Evolutionary conservation across 176 grass and related monocot species (phyloP), one percentile per base, ranked within the genome.

Genomic region (Phragmites australis): DNA sequence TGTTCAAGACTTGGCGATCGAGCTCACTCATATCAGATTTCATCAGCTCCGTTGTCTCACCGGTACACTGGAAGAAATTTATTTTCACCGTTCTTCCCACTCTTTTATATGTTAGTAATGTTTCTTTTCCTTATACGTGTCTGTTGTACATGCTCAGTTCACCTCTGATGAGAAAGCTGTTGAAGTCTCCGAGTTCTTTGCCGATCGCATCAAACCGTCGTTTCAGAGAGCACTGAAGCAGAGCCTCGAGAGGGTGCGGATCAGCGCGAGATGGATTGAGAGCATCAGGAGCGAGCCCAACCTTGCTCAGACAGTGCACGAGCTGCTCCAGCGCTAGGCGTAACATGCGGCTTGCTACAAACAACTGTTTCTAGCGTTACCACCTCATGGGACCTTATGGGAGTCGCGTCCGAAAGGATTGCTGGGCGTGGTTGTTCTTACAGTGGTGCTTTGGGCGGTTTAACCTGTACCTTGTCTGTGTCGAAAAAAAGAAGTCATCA

Each of bases 141-240:
- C 5, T 67, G 18, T 8, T 53, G 37, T 80, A 15, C 14, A 62
- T 23, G 70, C 51, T 57, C 75, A 97, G 94, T 91, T 97, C 58
- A 71, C 83, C 42, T 91, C 91, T 0, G 82, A 84, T 29, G 91
- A 90, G 45, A 97, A 90, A 84, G 85, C 87, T 32, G 57, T 75
- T 40, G 94, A 97, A 69, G 80, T 92, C 45, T 82, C 87, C 0
- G 76, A 90, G 47, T 94, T 94, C 69, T 97, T 97, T 6, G 80
- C 72, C 1, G 75, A 76, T 40, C 82, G 80, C 45, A 67, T 67
- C 45, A 92, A 94, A 47, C 91, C 94, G 0, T 88, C 94, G 2
- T 97, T 97, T 43, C 67, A 91, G 19, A 94, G 94, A 76, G 62
- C 89, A 25, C 73, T 92, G 85, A 97, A 92, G 68, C 94, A 97